These are phyloP conservation scores for Aquilaria sinensis DNA, from an alignment of 345 rosid genomes.

Conservation along the genomic window DNA sequence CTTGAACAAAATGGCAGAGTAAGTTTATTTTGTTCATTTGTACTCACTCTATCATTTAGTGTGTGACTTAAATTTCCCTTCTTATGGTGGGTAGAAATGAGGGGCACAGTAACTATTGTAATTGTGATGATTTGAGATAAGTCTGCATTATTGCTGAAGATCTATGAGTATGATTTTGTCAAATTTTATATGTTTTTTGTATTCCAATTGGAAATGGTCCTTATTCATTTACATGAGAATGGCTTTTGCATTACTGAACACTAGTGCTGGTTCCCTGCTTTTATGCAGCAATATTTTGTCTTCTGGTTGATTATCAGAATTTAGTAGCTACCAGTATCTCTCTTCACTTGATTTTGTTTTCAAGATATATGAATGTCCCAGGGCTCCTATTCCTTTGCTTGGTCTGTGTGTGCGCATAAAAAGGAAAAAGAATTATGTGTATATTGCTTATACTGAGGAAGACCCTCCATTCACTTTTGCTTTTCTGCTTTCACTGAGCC, in stretches of 20 bases:
- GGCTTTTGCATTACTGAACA: neutral
- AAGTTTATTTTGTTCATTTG: conserved; percentile 18
- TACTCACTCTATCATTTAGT: conserved; percentile 9
- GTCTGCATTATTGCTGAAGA: conserved; percentile 5
- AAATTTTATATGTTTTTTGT: neutral
- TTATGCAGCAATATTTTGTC: neutral
- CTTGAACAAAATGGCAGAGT: conserved; percentile 70
- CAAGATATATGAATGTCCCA: no score
- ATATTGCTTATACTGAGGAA: no score
- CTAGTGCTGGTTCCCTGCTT: neutral
- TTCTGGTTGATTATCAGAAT: neutral
- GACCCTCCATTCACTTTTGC: no score
- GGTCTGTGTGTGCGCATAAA: no score
- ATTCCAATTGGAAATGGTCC: conserved; percentile 2
- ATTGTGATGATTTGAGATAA: conserved; percentile 5
- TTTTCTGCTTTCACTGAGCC: no score
- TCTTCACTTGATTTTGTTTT: neutral
- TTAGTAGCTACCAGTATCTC: no score
- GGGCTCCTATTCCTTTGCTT: no score
- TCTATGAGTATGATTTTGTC: conserved; percentile 8
- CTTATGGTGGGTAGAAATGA: neutral
- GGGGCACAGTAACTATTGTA: conserved; percentile 12
- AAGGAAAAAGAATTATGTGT: no score
- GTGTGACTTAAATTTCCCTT: conserved; percentile 5
- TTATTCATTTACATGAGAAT: conserved; percentile 1